Evolutionary conservation across 2,329 filamentous ascomycete genomes (phyloP), one percentile per base, ranked within the genome.

Genomic region (Diaporthe ilicicola): DNA sequence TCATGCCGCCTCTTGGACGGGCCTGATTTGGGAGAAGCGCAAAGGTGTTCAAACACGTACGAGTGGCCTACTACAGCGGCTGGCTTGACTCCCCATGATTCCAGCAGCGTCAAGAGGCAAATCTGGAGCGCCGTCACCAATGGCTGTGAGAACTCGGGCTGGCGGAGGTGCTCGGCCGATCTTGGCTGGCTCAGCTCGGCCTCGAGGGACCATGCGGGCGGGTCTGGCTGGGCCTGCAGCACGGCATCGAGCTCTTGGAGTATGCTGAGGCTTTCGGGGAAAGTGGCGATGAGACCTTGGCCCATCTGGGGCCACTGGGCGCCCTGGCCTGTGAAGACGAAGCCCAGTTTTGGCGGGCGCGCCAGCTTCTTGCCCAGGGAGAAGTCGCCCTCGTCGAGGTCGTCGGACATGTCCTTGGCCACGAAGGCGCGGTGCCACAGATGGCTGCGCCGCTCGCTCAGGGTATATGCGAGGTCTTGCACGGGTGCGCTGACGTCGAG

Each of bases 61-160:
- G 81, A 83, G 64, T 84, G 82, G 0, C 82, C 82, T 1, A 80
- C 73, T 7, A 83, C 80, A 1, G 77, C 77, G 2, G 72, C 17
- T 0, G 81, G 79, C 0, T 62, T 62, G 10, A 84, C 73, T 0
- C 72, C 75, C 73, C 77, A 79, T 0, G 73, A 77, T 1, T 76
- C 70, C 3, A 84, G 76, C 0, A 83, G 73, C 7, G 84, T 75
- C 4, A 80, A 81, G 2, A 86, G 72, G 2, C 76, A 84, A 5
- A 88, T 77, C 73, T 88, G 86, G 1, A 88, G 27, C 0, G 84
- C 84, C 0, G 84, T 87, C 51, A 82, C 86, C 0, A 85, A 69
- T 0, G 86, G 82, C 64, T 51, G 44, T 2, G 44, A 46, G 44
- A 46, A 46, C 19, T 46, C 44, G 3, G 44, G 44, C 44, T 22